phyloP scores from a whole-genome alignment of 169 alveolate species.

The Plasmodium ovale region DNA sequence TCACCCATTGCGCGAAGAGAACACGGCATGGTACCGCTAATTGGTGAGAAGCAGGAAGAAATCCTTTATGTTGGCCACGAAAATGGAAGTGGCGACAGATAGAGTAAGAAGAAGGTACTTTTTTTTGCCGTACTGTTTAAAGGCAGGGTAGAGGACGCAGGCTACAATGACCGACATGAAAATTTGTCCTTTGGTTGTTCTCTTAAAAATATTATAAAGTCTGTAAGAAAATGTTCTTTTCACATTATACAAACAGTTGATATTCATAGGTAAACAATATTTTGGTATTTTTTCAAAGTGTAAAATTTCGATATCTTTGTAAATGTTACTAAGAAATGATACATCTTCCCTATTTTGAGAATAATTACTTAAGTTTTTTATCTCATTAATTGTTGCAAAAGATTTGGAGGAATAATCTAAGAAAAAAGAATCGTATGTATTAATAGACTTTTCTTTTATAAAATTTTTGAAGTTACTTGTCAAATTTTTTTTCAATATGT shows the following conservation, averaged over 20 bases:
- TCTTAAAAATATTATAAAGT: slow-evolving; percentile 26
- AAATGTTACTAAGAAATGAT: slow-evolving; percentile 42
- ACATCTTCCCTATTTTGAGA: slow-evolving; percentile 53
- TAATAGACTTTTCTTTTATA: slow-evolving; percentile 30
- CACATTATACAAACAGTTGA: slow-evolving; percentile 46
- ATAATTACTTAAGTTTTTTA: slow-evolving; percentile 63
- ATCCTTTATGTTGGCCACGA: slow-evolving; percentile 32
- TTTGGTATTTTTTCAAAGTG: slow-evolving; percentile 61
- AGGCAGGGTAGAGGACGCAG: slow-evolving; percentile 17
- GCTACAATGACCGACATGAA: slow-evolving; percentile 26
- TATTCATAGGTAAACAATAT: slow-evolving; percentile 38
- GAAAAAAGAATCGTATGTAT: slow-evolving; percentile 41
- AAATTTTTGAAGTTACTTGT: slow-evolving; percentile 45
- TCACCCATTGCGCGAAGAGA: not conserved
- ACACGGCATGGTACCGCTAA: not conserved
- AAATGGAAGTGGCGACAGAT: slow-evolving; percentile 7
- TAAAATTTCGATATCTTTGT: slow-evolving; percentile 70
- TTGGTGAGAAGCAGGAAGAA: slow-evolving; percentile 17
- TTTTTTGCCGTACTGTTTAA: slow-evolving; percentile 48
- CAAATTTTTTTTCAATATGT: slow-evolving; percentile 24
- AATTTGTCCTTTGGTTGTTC: slow-evolving; percentile 32
- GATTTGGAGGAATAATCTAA: slow-evolving; percentile 62
- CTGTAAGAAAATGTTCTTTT: slow-evolving; percentile 38
- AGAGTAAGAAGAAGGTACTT: slow-evolving; percentile 26
- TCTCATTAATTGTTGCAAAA: slow-evolving; percentile 43